Evolutionary conservation across 2,329 filamentous ascomycete species (phyloP), one percentile per base, ranked within the genome.

Genomic region (Fusarium solani-melongenae): DNA sequence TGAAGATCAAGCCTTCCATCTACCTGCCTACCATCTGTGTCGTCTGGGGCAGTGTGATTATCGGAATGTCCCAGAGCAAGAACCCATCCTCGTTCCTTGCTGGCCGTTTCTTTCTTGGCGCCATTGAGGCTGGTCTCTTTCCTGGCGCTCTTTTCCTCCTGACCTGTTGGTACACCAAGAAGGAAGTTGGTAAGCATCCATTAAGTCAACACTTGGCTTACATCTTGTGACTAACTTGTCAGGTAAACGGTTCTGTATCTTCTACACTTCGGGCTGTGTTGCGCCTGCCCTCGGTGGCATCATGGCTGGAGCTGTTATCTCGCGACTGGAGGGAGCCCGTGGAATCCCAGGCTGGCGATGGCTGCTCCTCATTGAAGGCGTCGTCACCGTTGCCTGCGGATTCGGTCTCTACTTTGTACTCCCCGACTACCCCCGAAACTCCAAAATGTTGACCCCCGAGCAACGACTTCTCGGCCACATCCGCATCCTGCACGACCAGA

Each of bases 51-150:
- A 69, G 66, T 36, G 61, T 71, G 2, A 66, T 71, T n/a, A 64
- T 34, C 17, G 69, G 66, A 33, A 66, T 71, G 58, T 71, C 69
- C 0, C 69, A 71, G 29, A 59, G 61, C n/a, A 66, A 66, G 41
- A 57, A 59, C 11, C 27, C 56, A 20, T 17, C 24, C 2, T 67
- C 61, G 4, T 74, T 75, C 36, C 71, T 75, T 6, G 79, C 80
- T 2, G 82, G 86, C 2, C 85, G 87, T 56, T 88, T 92, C 73
- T 84, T 87, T 55, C 84, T 93, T 1, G 91, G 91, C 10, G 80
- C 92, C 27, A 88, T 86, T 14, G 91, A 93, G 80, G 87, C 91
- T 2, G 91, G 91, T 5, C 82, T 92, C 0, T 91, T 90, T 74
- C 90, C 89, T 0, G 91, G 90, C 6, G 87, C 66, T 8, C 39